A percentile compares a stretch with the other conserved stretches of the same genome.
phyloP scores from a whole-genome alignment of 257 asterid genomes.

The Fraxinus americana region DNA sequence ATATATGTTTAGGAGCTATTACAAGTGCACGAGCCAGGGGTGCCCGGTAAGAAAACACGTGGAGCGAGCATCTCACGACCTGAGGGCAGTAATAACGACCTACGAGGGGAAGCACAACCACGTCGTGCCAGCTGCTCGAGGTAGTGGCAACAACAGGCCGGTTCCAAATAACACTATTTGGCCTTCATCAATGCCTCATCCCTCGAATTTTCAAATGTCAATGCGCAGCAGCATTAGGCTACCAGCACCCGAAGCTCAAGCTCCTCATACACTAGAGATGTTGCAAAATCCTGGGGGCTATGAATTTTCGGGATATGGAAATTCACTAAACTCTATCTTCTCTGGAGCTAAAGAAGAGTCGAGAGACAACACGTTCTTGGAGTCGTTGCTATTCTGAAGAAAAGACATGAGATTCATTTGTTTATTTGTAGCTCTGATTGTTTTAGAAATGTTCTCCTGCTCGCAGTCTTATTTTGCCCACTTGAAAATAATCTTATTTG shows the following conservation, averaged over 20 bases:
- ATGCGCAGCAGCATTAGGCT: conserved; percentile 23
- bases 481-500: too few species aligned
- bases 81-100: conserved; percentile 67
- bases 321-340: conserved; percentile 29
- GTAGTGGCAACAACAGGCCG: conserved; percentile 51
- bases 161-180: conserved; percentile 28
- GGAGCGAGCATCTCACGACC: conserved; percentile 67
- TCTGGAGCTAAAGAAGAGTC: conserved; percentile 64
- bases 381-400: conserved; percentile 41
- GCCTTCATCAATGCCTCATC: conserved; percentile 34
- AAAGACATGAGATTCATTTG: conserved; percentile 27
- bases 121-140: conserved; percentile 68
- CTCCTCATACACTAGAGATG: conserved; percentile 53
- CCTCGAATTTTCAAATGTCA: conserved; percentile 30
- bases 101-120: conserved; percentile 91
- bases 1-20: conserved; percentile 62
- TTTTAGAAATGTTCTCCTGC: neutral
- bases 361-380: conserved; percentile 60
- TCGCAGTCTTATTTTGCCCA: neutral
- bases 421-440: conserved; percentile 13
- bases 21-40: conserved; percentile 68
- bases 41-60: conserved; percentile 81
- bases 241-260: conserved; percentile 22
- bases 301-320: conserved; percentile 39
- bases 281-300: conserved; percentile 41